Evolutionary conservation across 2,329 filamentous ascomycete species (phyloP), one percentile per base, ranked within the genome.

Genomic region (Tricladium varicosporioides): DNA sequence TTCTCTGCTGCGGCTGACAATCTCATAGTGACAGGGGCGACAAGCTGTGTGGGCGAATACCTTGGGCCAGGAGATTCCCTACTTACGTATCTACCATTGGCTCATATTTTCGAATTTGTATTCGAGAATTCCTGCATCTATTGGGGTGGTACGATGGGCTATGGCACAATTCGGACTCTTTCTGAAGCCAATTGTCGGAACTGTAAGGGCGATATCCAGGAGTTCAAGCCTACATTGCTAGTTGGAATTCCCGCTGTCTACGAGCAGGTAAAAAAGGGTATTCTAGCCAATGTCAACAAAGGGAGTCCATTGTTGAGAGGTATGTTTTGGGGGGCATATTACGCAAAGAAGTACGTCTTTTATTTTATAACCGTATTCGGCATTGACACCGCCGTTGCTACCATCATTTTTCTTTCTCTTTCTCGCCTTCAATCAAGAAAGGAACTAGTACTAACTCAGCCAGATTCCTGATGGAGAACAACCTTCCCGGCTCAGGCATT

Each of bases 201-300:
- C 75, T 96, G 89, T 77, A 84, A 86, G 65, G 92, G 93, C 65
- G 93, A 97, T 67, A 96, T 97, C 75, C 88, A 89, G 58, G 92
- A 96, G 70, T 87, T 96, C 72, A 83, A 83, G 65, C 93, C 93
- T 1, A 94, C 91, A 1, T 82, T 96, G 69, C 82, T 97, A 70
- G 88, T 96, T 33, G 93, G 93, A 71, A 93, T 97, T 4, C 93
- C 93, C 1, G 92, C 95, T 58, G 88, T 97, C 40, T 97, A 92
- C 91, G 93, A 97, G 76, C 92, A 90, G 1, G 88, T 97, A 68
- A 92, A 91, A 79, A 97, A 97, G 79, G 92, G 93, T 53, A 89
- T 97, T 66, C 78, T 92, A 63, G 76, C 78, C 67, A 91, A 91
- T 73, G 85, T 97, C 57, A 86, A 88, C 69, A 78, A 81, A 56